These are phyloP conservation scores for Theileria luwenshuni DNA, from an alignment of 169 alveolate species.

Conservation along the genomic window DNA sequence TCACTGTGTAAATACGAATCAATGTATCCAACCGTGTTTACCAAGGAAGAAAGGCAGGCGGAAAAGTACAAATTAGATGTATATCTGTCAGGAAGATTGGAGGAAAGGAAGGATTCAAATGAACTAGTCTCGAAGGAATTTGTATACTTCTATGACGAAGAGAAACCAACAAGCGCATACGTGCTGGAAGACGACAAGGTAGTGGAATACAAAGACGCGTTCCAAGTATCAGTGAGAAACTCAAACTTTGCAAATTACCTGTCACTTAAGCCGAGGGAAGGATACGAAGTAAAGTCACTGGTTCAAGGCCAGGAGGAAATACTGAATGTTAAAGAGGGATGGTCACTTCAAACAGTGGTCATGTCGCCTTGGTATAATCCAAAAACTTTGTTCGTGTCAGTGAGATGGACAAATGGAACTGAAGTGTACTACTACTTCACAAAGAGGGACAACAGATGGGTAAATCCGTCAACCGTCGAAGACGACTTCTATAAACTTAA, in stretches of 20 bases:
- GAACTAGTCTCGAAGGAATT: too few species aligned
- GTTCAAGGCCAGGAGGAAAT: neutral
- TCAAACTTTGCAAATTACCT: neutral
- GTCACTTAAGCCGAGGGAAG: neutral
- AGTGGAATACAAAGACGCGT: neutral
- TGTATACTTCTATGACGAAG: slow-evolving; percentile 1
- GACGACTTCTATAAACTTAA: neutral
- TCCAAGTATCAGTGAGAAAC: neutral
- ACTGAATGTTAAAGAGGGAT: neutral
- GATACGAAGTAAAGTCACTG: neutral
- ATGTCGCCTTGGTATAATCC: neutral
- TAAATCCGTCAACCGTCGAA: neutral
- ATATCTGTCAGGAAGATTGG: too few species aligned
- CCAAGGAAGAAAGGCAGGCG: too few species aligned
- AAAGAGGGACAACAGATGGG: slow-evolving; percentile 9
- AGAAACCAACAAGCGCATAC: neutral
- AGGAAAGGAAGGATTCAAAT: too few species aligned
- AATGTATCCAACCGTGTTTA: too few species aligned
- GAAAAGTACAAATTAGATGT: too few species aligned
- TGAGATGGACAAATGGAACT: neutral
- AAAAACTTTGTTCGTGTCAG: neutral
- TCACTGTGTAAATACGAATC: too few species aligned
- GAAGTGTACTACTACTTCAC: slow-evolving; percentile 7
- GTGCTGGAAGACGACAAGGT: slow-evolving; percentile 6
- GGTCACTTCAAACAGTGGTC: neutral